These are phyloP conservation scores for Nitzschia palea DNA, from an alignment of 108 stramenopile genomes.

Conservation along the genomic window DNA sequence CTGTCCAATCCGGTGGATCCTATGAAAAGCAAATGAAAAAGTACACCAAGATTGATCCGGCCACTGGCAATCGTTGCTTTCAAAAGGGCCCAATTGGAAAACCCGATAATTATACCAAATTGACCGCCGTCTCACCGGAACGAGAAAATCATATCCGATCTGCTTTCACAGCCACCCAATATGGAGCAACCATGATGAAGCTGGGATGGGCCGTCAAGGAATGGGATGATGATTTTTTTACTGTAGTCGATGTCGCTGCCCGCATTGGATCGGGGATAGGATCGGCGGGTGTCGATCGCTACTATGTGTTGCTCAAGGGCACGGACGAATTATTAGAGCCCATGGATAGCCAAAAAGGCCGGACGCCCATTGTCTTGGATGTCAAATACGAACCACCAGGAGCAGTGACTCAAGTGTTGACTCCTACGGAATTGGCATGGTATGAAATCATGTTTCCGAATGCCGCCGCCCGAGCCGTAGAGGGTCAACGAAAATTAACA, in stretches of 20 bases:
- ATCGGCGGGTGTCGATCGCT: constrained; percentile 63
- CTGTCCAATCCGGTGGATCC: constrained; percentile 29
- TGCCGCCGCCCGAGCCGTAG: constrained; percentile 49
- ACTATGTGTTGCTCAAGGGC: constrained; percentile 60
- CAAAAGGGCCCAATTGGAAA: constrained; percentile 28
- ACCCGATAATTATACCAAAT: constrained; percentile 30
- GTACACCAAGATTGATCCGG: constrained; percentile 39
- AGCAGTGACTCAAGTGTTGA: constrained; percentile 37
- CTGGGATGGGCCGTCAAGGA: constrained; percentile 59
- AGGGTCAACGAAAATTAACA: constrained; percentile 55
- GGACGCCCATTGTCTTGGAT: constrained; percentile 47
- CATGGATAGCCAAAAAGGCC: constrained; percentile 12
- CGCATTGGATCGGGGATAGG: constrained; percentile 60
- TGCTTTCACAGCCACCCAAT: constrained; percentile 46
- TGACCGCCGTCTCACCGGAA: constrained; percentile 38
- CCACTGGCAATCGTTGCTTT: constrained; percentile 9
- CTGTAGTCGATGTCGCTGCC: constrained; percentile 54
- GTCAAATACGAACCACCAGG: constrained; percentile 56
- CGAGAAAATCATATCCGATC: constrained; percentile 35
- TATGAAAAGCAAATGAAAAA: constrained; percentile 41
- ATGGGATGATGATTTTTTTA: constrained; percentile 50
- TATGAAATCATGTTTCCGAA: constrained; percentile 51
- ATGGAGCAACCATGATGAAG: constrained; percentile 64
- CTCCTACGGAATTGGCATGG: constrained; percentile 45
- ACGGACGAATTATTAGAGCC: constrained; percentile 36